Conservation (phyloP, 2,329 filamentous ascomycete species). For the Trichophyton verrucosum region DNA sequence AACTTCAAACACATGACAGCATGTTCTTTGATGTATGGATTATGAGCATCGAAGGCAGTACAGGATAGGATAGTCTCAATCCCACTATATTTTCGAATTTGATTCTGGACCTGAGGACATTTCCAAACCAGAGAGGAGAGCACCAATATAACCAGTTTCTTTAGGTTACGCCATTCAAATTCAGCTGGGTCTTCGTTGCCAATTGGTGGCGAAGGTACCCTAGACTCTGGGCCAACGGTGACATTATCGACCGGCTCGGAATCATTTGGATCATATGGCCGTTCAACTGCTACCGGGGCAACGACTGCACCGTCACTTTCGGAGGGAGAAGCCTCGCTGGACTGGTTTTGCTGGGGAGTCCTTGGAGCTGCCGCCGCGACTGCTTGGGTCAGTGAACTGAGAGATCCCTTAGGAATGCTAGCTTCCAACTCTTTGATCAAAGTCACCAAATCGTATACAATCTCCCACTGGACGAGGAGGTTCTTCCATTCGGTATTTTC, state of each 20-base stretch:
- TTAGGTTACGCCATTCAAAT: conserved; percentile 69
- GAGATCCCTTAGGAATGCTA: conserved; percentile 70
- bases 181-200: conserved; percentile 50
- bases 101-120: conserved; percentile 69
- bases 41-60: conserved; percentile 82
- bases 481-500: conserved; percentile 73
- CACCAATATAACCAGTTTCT: conserved; percentile 84
- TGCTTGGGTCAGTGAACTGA: conserved; percentile 31
- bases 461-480: conserved; percentile 83
- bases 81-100: conserved; percentile 73
- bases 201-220: conserved; percentile 37
- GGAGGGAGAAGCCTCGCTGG: conserved; percentile 18
- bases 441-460: conserved; percentile 76
- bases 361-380: conserved; percentile 17
- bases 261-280: conserved; percentile 47
- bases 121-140: conserved; percentile 83
- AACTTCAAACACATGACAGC: conserved; percentile 81
- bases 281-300: conserved; percentile 44
- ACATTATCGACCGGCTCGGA: conserved; percentile 30
- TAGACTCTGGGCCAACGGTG: conserved; percentile 28
- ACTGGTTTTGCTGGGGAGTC: conserved; percentile 21
- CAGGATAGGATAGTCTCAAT: conserved; percentile 81
- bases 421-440: conserved; percentile 77
- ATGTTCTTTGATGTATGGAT: conserved; percentile 86
- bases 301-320: conserved; percentile 12